phyloP scores from a whole-genome alignment of 1,139 yeast genomes.

The Yarrowia galli region DNA sequence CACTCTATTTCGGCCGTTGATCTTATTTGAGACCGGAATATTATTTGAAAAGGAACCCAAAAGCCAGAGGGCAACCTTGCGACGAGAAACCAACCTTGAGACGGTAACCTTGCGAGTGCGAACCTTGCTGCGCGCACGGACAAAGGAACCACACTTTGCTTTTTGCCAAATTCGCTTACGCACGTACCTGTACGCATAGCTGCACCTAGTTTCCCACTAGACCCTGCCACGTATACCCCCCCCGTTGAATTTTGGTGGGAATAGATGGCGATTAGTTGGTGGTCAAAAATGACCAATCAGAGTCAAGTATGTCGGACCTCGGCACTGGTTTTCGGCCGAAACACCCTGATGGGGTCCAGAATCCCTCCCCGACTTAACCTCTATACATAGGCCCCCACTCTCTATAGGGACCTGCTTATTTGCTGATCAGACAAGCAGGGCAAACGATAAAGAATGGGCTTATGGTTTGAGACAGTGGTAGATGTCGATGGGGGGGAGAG shows the following conservation, averaged over 20 bases:
- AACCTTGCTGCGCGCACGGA: no score
- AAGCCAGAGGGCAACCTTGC: not conserved
- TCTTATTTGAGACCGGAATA: conserved; percentile 30
- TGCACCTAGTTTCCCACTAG: conserved; percentile 2
- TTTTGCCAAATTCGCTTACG: conserved; percentile 18
- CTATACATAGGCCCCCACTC: conserved; percentile 9
- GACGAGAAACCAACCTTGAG: no score
- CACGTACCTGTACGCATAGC: conserved; percentile 11
- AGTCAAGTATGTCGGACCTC: not conserved
- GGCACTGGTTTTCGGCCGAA: no score
- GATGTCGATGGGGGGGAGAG: no score
- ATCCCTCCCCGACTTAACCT: not conserved
- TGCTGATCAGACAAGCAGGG: conserved; percentile 38
- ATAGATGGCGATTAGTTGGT: no score
- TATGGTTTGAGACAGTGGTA: conserved; percentile 1
- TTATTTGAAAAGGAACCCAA: conserved; percentile 30
- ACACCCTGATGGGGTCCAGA: no score
- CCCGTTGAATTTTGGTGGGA: no score
- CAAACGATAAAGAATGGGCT: conserved; percentile 28
- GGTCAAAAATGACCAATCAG: not conserved
- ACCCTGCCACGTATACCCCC: conserved; percentile 29
- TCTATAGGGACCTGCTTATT: conserved; percentile 33
- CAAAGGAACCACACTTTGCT: not conserved
- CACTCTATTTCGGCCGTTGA: conserved; percentile 33
- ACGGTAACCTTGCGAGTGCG: not conserved